Base-by-base conservation (phyloP, 2,329 filamentous ascomycete species). In the Monosporascus sp. region DNA sequence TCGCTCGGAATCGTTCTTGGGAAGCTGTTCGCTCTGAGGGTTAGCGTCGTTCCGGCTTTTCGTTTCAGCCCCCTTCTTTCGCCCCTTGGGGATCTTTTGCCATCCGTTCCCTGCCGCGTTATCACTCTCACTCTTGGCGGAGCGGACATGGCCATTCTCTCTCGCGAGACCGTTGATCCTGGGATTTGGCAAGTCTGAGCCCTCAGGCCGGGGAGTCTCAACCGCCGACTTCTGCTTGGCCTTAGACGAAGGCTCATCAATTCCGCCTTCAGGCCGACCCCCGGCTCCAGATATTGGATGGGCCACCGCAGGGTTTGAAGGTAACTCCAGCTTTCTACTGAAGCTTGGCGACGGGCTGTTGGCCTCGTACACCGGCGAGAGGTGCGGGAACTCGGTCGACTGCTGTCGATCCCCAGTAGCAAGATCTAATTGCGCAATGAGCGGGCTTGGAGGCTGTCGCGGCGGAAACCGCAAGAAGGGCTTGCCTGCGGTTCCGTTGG, bases 361-460 rank as follows among this genome's bases (percentile, higher is more conserved):
- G 6, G 81, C 80, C 70, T 91, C 88, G 51, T 87, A 87, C 0
- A 91, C 88, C 0, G 88, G 88, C 0, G 88, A 91, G 2, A 92
- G 75, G 59, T 78, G 79, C 43, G 77, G 74, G 49, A 74, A 64
- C 8, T 81, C 79, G 8, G 72, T 68, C 5, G 67, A 64, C 50
- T 71, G 67, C 11, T 73, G 60, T 22, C 71, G 70, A 35, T 77
- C 75, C 3, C 74, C 72, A 39, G 77, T 76, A 1, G 80, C 80
- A 15, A 83, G 72, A 60, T 84, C 81, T 18, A 83, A 68, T 7
- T 81, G 78, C 15, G 80, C 79, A 55, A 82, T 80, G 3, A 75
- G 68, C 22, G 74, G 75, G 54, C 71, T 79, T 44, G 77, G 77
- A 24, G 73, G 69, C 50, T 74, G 71, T 11, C 76, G 73, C 4